Evolutionary conservation across 352 stramenopile species (phyloP), one percentile per base, ranked within the genome.

Genomic region (Phytophthora cryptogea): DNA sequence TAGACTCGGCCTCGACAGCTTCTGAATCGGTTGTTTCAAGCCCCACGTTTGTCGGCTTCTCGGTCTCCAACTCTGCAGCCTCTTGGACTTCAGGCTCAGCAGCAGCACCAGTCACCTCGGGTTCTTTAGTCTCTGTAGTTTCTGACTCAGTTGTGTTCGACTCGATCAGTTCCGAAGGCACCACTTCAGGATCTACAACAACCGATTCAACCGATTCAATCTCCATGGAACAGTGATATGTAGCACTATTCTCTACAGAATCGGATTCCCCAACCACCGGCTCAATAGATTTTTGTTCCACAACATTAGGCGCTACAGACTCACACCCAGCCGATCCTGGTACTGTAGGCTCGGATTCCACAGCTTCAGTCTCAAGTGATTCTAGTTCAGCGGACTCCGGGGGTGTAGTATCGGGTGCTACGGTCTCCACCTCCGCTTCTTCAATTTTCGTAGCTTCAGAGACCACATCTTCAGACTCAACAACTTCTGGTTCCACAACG

Each of bases 1-100:
- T 3, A 20, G 23, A 14, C 8, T 35, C 20, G 26, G 20, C 9
- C 41, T 31, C 10, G n/a, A 16, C 41, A 33, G 9, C 9, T 33
- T 48, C 42, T 11, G 42, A 20, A 33, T 48, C 23, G n/a, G 23
- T 48, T 43, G 37, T 43, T 43, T 23, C 16, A 23, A 23, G 37
- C 37, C 16, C 37, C 0, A 27, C 37, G 27, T 3, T 28, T 17
- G n/a, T 5, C 37, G 37, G 20, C 20, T 23, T 23, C 20, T 23
- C 20, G 2, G 20, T 23, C 20, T 23, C 20, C 20, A 23, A 23
- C 20, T 23, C 20, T 23, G 20, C 20, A 23, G 20, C 20, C 20
- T 23, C 20, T 23, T 23, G 20, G 20, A 23, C 20, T 23, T 23
- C 20, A 3, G 20, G 20, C 20, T 23, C 20, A 23, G 2, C 20